Percentiles rank a stretch among this genome's conserved stretches.
Evolutionary conservation across 139 green algal genomes (phyloP).

Genomic region (Yamagishiella unicocca): DNA sequence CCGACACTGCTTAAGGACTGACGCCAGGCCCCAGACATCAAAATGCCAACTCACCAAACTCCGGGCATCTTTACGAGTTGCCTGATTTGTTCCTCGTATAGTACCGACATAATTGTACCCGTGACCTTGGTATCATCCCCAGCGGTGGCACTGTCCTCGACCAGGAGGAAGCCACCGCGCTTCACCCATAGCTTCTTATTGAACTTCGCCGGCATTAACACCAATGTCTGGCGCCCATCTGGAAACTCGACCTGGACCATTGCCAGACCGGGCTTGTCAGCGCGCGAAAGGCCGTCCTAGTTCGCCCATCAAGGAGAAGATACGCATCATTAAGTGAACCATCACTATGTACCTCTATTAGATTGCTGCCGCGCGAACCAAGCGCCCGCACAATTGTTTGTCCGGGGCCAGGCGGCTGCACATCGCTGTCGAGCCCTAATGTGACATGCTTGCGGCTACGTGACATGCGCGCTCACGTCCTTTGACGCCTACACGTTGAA

Average conservation of each 20-base stretch:
- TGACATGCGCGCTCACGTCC: too few relatives aligned
- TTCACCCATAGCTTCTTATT: slow-evolving; percentile 88
- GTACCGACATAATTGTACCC: slow-evolving; percentile 71
- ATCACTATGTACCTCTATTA: slow-evolving; percentile 56
- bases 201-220: slow-evolving; percentile 81
- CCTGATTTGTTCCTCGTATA: slow-evolving; percentile 78
- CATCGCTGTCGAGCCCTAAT: slow-evolving; percentile 37
- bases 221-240: slow-evolving; percentile 67
- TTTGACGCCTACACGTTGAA: not conserved
- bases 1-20: too few relatives aligned
- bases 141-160: slow-evolving; percentile 56
- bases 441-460: slow-evolving; percentile 57
- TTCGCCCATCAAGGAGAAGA: not conserved
- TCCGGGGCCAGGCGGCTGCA: slow-evolving; percentile 53
- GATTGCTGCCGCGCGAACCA: slow-evolving; percentile 56
- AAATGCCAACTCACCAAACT: slow-evolving; percentile 58
- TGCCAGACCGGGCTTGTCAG: too few relatives aligned
- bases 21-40: too few relatives aligned
- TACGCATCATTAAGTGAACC: not conserved
- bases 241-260: slow-evolving; percentile 77
- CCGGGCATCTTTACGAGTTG: slow-evolving; percentile 66
- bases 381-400: slow-evolving; percentile 55
- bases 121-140: slow-evolving; percentile 59
- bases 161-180: slow-evolving; percentile 74
- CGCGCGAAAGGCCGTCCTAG: not conserved